Evolutionary conservation across 331 rosid genomes (phyloP), one percentile per base, ranked within the genome.

Genomic region (Malus hybrid): DNA sequence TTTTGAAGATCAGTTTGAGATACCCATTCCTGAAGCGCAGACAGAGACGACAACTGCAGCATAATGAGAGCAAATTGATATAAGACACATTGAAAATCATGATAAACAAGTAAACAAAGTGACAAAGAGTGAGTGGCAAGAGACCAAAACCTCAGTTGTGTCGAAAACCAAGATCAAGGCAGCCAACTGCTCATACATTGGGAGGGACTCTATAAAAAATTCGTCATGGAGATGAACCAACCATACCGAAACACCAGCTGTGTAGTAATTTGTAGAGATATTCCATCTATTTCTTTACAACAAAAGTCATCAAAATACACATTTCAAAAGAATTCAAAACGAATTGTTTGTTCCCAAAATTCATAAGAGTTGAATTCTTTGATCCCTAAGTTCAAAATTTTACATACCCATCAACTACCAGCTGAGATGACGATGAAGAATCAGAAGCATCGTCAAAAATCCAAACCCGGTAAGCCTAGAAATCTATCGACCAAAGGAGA

Each of bases 161-260:
- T 24, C 24, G 24, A 24, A 24, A 24, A 24, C 24, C 24, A 24
- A 24, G 24, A 24, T 24, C 24, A 24, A 24, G 24, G 24, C 24
- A 24, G 24, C 24, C 24, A 24, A 24, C 24, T 24, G 24, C 24
- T 24, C 24, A 79, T 83, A 86, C 34, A 71, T 54, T 7, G 96
- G 87, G 14, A 93, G 70, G 68, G 82, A 71, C 24, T 24, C 11
- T 70, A 83, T 82, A n/a, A 92, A 89, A 81, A 91, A 84, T 27
- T 76, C 89, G 34, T 91, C 90, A n/a, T 59, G 76, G 75, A 93
- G 87, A 85, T 87, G 93, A 79, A 93, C 90, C 84, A 88, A 76
- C 76, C 92, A 83, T 62, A 93, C 80, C 46, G 92, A 85, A 80
- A 91, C 93, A 72, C 89, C 97, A 77, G 96, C 97, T 6, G 83